phyloP scores from a whole-genome alignment of 2,329 filamentous ascomycete genomes.

The Didymella pomorum region DNA sequence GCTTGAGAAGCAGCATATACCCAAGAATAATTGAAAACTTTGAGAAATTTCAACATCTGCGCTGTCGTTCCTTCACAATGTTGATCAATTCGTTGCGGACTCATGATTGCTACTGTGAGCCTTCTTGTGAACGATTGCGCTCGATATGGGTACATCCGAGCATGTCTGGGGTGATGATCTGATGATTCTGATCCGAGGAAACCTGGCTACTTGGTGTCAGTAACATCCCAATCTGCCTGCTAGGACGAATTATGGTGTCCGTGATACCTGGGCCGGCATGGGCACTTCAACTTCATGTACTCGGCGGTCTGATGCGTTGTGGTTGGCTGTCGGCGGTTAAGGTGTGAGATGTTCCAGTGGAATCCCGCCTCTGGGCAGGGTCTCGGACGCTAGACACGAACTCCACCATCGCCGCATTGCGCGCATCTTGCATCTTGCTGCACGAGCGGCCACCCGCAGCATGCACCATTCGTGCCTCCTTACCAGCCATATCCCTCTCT shows the following conservation, averaged over 20 bases:
- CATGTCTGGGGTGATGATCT: too few relatives aligned
- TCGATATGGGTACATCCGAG: background rate
- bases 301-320: background rate
- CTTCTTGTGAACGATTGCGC: background rate
- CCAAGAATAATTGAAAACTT: slow-evolving; percentile 5
- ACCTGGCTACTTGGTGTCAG: background rate
- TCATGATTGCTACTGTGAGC: background rate
- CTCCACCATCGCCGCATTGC: slow-evolving; percentile 33
- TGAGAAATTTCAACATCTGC: background rate
- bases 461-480: slow-evolving; percentile 23
- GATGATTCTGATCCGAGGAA: background rate
- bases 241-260: background rate
- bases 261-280: background rate
- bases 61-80: background rate
- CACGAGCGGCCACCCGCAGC: slow-evolving; percentile 34
- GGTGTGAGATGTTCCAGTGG: slow-evolving; percentile 4
- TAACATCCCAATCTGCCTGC: background rate
- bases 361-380: slow-evolving; percentile 2
- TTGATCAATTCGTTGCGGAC: background rate
- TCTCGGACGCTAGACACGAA: slow-evolving; percentile 12
- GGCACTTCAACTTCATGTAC: background rate
- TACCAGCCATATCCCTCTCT: slow-evolving; percentile 10
- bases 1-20: slow-evolving; percentile 14
- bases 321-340: slow-evolving; percentile 4
- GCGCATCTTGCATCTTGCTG: slow-evolving; percentile 39